Conservation (phyloP, 352 stramenopile species). For the Phytophthora crassamura region DNA sequence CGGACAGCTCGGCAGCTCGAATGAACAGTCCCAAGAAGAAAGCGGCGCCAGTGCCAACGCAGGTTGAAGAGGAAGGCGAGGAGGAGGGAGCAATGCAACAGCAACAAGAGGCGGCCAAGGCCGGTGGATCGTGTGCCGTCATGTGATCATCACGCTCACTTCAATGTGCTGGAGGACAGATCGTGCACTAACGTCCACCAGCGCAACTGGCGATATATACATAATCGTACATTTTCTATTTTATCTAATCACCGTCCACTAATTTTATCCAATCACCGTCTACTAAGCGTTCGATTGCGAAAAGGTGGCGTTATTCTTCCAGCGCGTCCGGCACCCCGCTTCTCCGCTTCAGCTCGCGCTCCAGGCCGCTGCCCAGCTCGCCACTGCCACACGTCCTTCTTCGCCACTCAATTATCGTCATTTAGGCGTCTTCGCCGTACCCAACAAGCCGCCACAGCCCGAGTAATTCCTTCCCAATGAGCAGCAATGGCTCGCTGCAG, state of each 20-base stretch:
- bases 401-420: slow-evolving; percentile 1
- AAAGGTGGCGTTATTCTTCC: slow-evolving; percentile 27
- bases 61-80: slow-evolving; percentile 12
- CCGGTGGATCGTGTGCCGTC: slow-evolving; percentile 23
- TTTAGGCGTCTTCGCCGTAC: background rate
- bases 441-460: slow-evolving; percentile 2
- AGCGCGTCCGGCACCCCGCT: slow-evolving; percentile 6
- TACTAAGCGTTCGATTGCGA: slow-evolving; percentile 34
- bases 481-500: slow-evolving; percentile 32
- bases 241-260: slow-evolving; percentile 33
- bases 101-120: slow-evolving; percentile 7
- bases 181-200: slow-evolving; percentile 12
- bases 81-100: slow-evolving; percentile 1
- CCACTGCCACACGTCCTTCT: background rate
- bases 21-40: slow-evolving; percentile 9
- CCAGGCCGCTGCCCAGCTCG: background rate
- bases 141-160: slow-evolving; percentile 31
- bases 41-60: background rate
- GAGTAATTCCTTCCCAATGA: slow-evolving; percentile 29
- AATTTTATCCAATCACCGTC: slow-evolving; percentile 39
- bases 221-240: slow-evolving; percentile 22
- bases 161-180: slow-evolving; percentile 19
- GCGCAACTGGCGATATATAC: slow-evolving; percentile 8
- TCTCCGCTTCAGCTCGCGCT: slow-evolving; percentile 2
- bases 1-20: background rate